Conservation (phyloP, 805 yeast genomes). For the Starmerella floris region DNA sequence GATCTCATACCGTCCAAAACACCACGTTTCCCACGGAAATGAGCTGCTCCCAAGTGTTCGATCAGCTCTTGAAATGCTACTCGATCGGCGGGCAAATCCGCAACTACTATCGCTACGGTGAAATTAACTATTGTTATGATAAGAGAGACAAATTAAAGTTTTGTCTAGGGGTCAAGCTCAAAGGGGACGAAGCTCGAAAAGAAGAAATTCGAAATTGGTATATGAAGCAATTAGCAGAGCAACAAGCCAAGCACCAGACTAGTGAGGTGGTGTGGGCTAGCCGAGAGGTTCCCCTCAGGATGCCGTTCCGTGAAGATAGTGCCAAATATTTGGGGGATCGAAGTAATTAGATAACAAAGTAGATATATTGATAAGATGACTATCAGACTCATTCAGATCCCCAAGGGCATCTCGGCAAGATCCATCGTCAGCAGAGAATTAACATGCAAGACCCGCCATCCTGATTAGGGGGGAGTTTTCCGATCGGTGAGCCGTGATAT, state of each 20-base stretch:
- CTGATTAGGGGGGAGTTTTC: no score
- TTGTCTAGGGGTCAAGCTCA: slow-evolving; percentile 50
- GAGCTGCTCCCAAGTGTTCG: slow-evolving; percentile 74
- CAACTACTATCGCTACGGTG: slow-evolving; percentile 72
- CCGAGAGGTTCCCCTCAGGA: slow-evolving; percentile 27
- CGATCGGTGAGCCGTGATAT: no score
- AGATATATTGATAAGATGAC: no score
- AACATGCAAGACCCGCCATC: no score
- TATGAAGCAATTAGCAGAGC: slow-evolving; percentile 46
- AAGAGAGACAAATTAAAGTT: slow-evolving; percentile 69
- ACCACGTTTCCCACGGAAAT: slow-evolving; percentile 33
- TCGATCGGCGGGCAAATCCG: slow-evolving; percentile 84
- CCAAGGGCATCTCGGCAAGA: no score
- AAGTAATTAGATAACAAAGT: background rate
- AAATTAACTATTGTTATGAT: slow-evolving; percentile 53
- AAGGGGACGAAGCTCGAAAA: slow-evolving; percentile 40
- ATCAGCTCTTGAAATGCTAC: slow-evolving; percentile 73
- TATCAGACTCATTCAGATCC: no score
- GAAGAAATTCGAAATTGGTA: slow-evolving; percentile 53
- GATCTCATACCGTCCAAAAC: background rate
- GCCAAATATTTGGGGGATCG: background rate
- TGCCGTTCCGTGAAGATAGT: slow-evolving; percentile 30
- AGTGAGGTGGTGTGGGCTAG: slow-evolving; percentile 77
- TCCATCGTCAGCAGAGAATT: no score
- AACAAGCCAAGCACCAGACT: slow-evolving; percentile 47